phyloP scores from a whole-genome alignment of 2,329 filamentous ascomycete species.

The Exophiala phaeomuriformis region DNA sequence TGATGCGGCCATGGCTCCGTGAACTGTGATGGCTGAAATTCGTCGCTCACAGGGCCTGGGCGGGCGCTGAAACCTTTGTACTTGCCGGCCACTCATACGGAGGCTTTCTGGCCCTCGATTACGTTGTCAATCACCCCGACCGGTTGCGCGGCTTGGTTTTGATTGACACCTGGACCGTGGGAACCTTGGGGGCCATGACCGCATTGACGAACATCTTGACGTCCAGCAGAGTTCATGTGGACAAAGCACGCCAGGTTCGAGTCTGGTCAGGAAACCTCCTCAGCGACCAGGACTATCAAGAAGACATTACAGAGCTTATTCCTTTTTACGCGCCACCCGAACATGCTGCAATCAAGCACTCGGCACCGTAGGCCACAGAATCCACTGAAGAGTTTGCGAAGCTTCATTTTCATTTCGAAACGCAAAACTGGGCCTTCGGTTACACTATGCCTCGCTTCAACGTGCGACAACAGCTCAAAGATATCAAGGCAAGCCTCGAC shows the following conservation, averaged over 20 bases:
- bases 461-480: slow-evolving; percentile 6
- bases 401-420: slow-evolving; percentile 3
- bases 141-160: slow-evolving; percentile 7
- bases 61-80: slow-evolving; percentile 11
- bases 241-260: slow-evolving; percentile 12
- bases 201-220: slow-evolving; percentile 10
- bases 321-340: slow-evolving; percentile 10
- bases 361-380: background rate
- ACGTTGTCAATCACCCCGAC: slow-evolving; percentile 5
- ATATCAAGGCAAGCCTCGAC: slow-evolving; percentile 6
- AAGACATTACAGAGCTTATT: slow-evolving; percentile 3
- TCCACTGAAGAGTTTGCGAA: background rate
- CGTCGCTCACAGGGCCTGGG: background rate
- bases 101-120: slow-evolving; percentile 15
- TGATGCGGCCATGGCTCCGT: background rate
- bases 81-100: slow-evolving; percentile 14
- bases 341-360: background rate
- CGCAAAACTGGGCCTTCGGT: slow-evolving; percentile 14
- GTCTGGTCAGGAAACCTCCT: slow-evolving; percentile 13
- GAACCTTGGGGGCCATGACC: slow-evolving; percentile 9
- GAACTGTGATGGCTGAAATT: background rate
- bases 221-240: slow-evolving; percentile 5
- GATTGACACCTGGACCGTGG: slow-evolving; percentile 8
- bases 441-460: slow-evolving; percentile 13
- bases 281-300: slow-evolving; percentile 7